A percentile compares a stretch with the other conserved stretches of the same genome.
Conservation (phyloP, 441 rosid species). For the Geranium incanum region DNA sequence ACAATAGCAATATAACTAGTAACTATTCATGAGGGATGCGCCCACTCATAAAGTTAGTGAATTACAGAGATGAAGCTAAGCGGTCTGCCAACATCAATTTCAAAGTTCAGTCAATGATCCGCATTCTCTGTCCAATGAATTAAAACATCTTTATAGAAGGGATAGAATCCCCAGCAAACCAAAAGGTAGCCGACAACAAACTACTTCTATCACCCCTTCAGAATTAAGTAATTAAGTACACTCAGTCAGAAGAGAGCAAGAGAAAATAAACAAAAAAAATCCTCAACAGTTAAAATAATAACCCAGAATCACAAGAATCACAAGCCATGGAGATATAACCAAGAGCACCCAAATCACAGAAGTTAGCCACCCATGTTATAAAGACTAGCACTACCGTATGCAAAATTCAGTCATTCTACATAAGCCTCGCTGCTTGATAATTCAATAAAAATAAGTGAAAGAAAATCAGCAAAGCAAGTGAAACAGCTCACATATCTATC, state of each 20-base stretch:
- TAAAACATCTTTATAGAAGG: background rate
- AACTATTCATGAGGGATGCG: background rate
- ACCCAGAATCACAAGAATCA: background rate
- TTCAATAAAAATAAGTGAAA: background rate
- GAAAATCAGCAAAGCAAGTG: conserved; percentile 16
- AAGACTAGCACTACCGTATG: background rate
- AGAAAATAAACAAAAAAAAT: conserved; percentile 3
- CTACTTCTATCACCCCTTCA: background rate
- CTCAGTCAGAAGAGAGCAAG: background rate
- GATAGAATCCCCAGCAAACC: background rate
- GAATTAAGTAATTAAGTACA: background rate
- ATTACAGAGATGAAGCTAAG: conserved; percentile 2
- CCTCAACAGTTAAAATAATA: conserved; percentile 1
- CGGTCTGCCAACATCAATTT: conserved; percentile 8
- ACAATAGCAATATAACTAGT: background rate
- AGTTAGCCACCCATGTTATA: background rate
- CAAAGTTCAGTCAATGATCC: conserved; percentile 4
- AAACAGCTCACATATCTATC: conserved; percentile 62
- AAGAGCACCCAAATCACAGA: conserved; percentile 3
- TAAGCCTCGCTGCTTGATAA: background rate
- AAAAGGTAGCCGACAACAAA: background rate
- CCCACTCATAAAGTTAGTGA: background rate
- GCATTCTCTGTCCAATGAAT: background rate
- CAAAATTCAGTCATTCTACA: conserved; percentile 8
- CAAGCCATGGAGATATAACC: background rate